A percentile compares a stretch with the other conserved stretches of the same genome.
Evolutionary conservation across 306 rosid species (phyloP).

Genomic region (Vigna trinervia): DNA sequence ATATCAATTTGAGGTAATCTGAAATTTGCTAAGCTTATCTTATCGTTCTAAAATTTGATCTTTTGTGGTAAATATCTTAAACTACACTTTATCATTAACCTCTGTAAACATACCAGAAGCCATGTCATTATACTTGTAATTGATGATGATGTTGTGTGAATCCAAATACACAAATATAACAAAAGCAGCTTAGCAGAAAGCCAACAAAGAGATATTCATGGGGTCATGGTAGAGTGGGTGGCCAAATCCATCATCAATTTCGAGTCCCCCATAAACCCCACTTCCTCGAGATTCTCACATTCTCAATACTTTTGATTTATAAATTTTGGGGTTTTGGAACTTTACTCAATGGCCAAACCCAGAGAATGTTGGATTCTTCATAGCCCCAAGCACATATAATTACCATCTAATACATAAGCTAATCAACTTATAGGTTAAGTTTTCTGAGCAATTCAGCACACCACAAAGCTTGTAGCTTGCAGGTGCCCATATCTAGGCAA

Average conservation of each 20-base stretch:
- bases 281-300: constrained; percentile 81
- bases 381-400: constrained; percentile 42
- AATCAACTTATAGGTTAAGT: constrained; percentile 40
- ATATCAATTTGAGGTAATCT: constrained; percentile 35
- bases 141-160: neutral
- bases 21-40: constrained; percentile 30
- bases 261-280: constrained; percentile 50
- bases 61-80: too few relatives aligned
- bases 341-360: constrained; percentile 77
- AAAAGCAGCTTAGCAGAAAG: neutral
- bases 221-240: constrained; percentile 60
- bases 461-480: constrained; percentile 44
- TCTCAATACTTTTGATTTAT: constrained; percentile 53
- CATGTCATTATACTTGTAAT: neutral
- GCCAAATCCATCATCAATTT: constrained; percentile 71
- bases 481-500: constrained; percentile 35
- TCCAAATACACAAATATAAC: neutral
- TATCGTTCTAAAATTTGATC: too few relatives aligned
- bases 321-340: constrained; percentile 47
- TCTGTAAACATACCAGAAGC: too few relatives aligned
- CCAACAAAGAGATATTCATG: constrained; percentile 47
- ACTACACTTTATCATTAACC: too few relatives aligned
- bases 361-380: constrained; percentile 84
- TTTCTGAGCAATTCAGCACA: constrained; percentile 41
- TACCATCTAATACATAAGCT: constrained; percentile 43